Evolutionary conservation across 352 stramenopile genomes (phyloP).

Genomic region (Phytophthora agathidicida): DNA sequence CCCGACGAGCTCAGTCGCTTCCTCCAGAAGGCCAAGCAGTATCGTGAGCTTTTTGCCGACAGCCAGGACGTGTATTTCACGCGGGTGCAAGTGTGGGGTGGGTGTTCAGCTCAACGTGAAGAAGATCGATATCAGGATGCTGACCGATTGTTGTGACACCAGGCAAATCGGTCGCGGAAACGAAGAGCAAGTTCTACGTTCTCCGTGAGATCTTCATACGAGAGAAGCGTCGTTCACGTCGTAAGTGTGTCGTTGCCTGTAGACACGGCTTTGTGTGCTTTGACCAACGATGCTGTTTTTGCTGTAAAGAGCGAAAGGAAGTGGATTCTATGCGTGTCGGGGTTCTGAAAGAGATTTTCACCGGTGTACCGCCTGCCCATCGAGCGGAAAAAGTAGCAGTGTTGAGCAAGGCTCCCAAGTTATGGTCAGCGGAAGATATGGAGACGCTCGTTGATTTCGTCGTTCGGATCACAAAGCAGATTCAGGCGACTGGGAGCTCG

Average conservation of each 20-base stretch:
- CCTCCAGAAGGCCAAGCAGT: slow-evolving; percentile 65
- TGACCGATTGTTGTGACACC: neutral
- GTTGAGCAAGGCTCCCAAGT: slow-evolving; percentile 39
- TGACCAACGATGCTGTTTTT: slow-evolving; percentile 2
- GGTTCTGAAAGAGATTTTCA: slow-evolving; percentile 57
- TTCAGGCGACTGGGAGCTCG: slow-evolving; percentile 57
- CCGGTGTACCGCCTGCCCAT: slow-evolving; percentile 42
- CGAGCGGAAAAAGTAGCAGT: slow-evolving; percentile 24
- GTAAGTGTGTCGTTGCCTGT: slow-evolving; percentile 15
- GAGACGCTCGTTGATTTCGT: slow-evolving; percentile 61
- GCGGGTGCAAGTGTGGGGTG: slow-evolving; percentile 70
- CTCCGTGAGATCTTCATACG: slow-evolving; percentile 69
- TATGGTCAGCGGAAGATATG: slow-evolving; percentile 69
- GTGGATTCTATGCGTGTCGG: slow-evolving; percentile 40
- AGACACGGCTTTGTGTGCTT: neutral
- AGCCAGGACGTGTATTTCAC: slow-evolving; percentile 67
- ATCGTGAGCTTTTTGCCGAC: slow-evolving; percentile 45
- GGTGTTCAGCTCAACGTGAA: slow-evolving; percentile 1
- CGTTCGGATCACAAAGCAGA: slow-evolving; percentile 63
- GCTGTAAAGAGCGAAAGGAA: slow-evolving; percentile 22
- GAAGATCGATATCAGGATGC: too few relatives aligned
- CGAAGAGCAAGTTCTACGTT: slow-evolving; percentile 75
- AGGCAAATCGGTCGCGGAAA: slow-evolving; percentile 69
- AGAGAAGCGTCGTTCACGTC: slow-evolving; percentile 34
- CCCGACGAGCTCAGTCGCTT: slow-evolving; percentile 70